phyloP scores from a whole-genome alignment of 768 basidiomycete species.

The Leccinum olivaceopallidum region DNA sequence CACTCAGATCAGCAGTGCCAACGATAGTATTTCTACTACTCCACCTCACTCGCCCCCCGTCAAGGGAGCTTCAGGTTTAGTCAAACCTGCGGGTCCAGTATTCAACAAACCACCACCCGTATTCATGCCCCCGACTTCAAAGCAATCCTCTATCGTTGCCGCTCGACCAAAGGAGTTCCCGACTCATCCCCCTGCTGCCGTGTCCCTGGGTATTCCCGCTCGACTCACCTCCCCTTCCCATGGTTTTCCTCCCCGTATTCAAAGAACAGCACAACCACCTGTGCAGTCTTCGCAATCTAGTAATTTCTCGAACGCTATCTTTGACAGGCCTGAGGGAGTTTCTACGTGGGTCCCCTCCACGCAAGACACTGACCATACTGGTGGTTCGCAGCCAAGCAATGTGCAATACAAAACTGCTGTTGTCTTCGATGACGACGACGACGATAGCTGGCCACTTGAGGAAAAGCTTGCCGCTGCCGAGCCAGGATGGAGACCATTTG shows the following conservation, averaged over 20 bases:
- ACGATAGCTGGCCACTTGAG: slow-evolving; percentile 76
- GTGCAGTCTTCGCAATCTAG: slow-evolving; percentile 58
- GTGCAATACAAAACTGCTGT: not conserved
- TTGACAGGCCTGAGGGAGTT: slow-evolving; percentile 46
- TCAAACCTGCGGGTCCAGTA: slow-evolving; percentile 45
- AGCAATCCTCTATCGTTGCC: slow-evolving; percentile 8
- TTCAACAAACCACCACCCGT: slow-evolving; percentile 54
- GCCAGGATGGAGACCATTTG: slow-evolving; percentile 62
- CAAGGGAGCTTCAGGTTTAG: slow-evolving; percentile 25
- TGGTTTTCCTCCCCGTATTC: slow-evolving; percentile 20
- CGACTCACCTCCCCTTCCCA: slow-evolving; percentile 32
- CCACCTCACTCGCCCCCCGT: slow-evolving; percentile 57
- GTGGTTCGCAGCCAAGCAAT: slow-evolving; percentile 37
- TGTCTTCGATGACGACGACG: slow-evolving; percentile 45
- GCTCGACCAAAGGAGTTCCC: slow-evolving; percentile 31
- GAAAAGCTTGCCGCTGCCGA: slow-evolving; percentile 57
- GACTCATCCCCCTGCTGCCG: slow-evolving; percentile 41
- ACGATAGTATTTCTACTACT: slow-evolving; percentile 52
- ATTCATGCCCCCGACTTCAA: slow-evolving; percentile 28
- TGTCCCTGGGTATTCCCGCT: slow-evolving; percentile 46
- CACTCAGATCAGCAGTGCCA: slow-evolving; percentile 3
- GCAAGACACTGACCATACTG: slow-evolving; percentile 57
- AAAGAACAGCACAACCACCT: slow-evolving; percentile 37
- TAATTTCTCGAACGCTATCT: slow-evolving; percentile 49
- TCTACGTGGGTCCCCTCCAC: slow-evolving; percentile 59